These are phyloP conservation scores for Calvatia gigantea DNA, from an alignment of 768 basidiomycete species.

Conservation along the genomic window DNA sequence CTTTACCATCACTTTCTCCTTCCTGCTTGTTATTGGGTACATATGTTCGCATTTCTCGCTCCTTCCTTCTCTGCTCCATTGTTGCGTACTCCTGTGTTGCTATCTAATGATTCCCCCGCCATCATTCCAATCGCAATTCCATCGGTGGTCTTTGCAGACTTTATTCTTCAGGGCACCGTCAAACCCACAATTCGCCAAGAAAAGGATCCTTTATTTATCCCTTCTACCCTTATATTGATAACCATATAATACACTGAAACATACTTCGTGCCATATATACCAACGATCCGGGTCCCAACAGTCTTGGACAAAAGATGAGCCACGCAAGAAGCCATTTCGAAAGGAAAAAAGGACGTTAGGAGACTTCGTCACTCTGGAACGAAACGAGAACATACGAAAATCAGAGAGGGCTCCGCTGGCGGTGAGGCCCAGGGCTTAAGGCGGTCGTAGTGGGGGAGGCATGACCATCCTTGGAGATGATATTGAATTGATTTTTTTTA, in stretches of 20 bases:
- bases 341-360: too few relatives aligned
- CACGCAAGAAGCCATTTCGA: background rate
- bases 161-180: background rate
- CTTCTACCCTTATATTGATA: background rate
- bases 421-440: constrained; percentile 22
- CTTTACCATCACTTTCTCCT: constrained; percentile 22
- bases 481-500: too few relatives aligned
- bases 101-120: constrained; percentile 31
- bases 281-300: background rate
- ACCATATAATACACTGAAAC: constrained; percentile 3
- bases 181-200: constrained; percentile 1
- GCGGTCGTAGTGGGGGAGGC: constrained; percentile 24
- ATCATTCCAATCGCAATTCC: constrained; percentile 12
- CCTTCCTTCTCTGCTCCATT: constrained; percentile 14
- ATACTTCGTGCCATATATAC: background rate
- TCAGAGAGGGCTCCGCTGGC: constrained; percentile 22
- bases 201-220: constrained; percentile 3
- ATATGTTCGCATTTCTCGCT: constrained; percentile 25
- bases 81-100: constrained; percentile 27
- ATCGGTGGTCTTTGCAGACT: constrained; percentile 12
- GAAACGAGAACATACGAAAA: constrained; percentile 20
- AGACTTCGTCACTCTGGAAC: background rate
- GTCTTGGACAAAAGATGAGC: background rate
- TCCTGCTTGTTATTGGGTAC: constrained; percentile 28
- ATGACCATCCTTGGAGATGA: constrained; percentile 27